These are phyloP conservation scores for Solanum pennellii DNA, from an alignment of 257 asterid genomes.

Conservation along the genomic window DNA sequence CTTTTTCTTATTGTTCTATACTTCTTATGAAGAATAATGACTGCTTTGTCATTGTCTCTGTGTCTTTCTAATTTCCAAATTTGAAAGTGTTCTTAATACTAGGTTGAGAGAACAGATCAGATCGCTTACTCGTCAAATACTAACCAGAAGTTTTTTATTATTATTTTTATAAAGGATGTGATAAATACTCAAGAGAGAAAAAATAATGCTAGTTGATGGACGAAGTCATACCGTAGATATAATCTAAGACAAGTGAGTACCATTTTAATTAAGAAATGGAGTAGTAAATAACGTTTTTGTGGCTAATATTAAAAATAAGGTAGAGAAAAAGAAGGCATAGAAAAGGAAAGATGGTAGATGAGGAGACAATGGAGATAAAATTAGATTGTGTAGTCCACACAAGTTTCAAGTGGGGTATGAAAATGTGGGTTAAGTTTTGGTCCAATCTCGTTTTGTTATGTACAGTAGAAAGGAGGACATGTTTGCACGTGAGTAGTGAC, in stretches of 20 bases:
- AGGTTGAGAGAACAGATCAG: not conserved
- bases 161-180: not conserved
- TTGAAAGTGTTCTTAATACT: not conserved
- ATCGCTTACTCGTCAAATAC: not conserved
- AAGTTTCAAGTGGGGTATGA: not conserved
- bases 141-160: not conserved
- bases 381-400: conserved; percentile 2
- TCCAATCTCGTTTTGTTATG: conserved; percentile 12
- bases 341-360: not conserved
- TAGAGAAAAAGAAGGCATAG: not conserved
- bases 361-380: conserved; percentile 27
- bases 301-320: not conserved
- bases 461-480: conserved; percentile 17
- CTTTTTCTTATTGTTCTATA: not conserved
- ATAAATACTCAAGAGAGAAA: not conserved
- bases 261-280: not conserved
- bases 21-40: not conserved
- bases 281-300: not conserved
- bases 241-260: not conserved
- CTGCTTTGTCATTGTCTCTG: not conserved
- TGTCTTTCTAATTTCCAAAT: not conserved
- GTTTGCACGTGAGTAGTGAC: not conserved
- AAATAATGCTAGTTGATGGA: not conserved
- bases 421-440: not conserved
- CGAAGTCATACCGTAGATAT: not conserved